These are phyloP conservation scores for Phytopythium ostracodes DNA, from an alignment of 352 stramenopile genomes.

Conservation along the genomic window DNA sequence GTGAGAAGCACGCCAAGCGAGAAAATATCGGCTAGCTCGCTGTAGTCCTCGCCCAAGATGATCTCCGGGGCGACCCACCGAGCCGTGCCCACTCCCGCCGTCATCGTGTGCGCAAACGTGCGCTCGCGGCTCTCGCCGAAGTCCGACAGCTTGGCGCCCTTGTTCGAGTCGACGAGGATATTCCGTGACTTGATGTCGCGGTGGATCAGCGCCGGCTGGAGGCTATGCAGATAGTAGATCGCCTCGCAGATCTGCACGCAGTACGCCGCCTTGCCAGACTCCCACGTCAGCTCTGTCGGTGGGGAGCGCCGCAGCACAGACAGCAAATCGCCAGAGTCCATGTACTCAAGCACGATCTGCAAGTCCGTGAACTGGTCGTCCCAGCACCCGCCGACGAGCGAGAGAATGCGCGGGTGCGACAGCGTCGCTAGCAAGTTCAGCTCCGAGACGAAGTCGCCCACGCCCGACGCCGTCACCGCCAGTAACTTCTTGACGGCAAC, in stretches of 20 bases:
- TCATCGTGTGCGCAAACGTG: slow-evolving; percentile 75
- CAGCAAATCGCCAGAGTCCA: slow-evolving; percentile 67
- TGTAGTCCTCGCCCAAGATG: slow-evolving; percentile 75
- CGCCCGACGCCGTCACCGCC: slow-evolving; percentile 42
- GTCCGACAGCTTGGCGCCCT: slow-evolving; percentile 71
- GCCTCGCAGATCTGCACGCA: slow-evolving; percentile 79
- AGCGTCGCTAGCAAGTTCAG: slow-evolving; percentile 78
- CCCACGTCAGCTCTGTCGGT: slow-evolving; percentile 47
- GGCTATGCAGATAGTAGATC: slow-evolving; percentile 86
- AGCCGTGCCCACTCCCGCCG: slow-evolving; percentile 62
- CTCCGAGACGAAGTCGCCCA: slow-evolving; percentile 70
- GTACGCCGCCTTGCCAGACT: slow-evolving; percentile 61
- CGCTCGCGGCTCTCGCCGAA: slow-evolving; percentile 76
- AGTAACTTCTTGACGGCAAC: slow-evolving; percentile 84
- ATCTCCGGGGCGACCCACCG: slow-evolving; percentile 78
- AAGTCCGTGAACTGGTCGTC: slow-evolving; percentile 62
- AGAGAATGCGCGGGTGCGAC: slow-evolving; percentile 70
- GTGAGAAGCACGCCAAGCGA: slow-evolving; percentile 68
- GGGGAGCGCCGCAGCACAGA: slow-evolving; percentile 47
- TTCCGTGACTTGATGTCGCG: slow-evolving; percentile 92
- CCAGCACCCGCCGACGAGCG: slow-evolving; percentile 69
- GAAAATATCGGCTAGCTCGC: slow-evolving; percentile 68
- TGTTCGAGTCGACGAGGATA: slow-evolving; percentile 77
- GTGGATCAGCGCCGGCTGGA: slow-evolving; percentile 87
- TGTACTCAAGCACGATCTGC: slow-evolving; percentile 82